Evolutionary conservation across 768 basidiomycete species (phyloP).

Genomic region (Fibroporia radiculosa): DNA sequence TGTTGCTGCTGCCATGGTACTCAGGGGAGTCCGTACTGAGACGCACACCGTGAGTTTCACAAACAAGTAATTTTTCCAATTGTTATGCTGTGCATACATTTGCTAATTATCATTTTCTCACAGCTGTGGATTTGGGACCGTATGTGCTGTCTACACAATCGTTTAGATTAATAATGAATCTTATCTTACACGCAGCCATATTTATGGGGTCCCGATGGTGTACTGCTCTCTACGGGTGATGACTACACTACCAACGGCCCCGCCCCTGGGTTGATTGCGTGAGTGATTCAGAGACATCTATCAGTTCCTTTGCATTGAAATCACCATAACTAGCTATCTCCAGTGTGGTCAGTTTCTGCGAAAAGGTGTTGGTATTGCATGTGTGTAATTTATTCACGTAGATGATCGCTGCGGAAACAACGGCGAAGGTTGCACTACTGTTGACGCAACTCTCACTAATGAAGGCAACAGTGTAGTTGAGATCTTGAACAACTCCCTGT

Average conservation of each 20-base stretch:
- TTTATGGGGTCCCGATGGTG: constrained; percentile 9
- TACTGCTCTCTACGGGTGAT: constrained; percentile 26
- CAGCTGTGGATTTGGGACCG: constrained; percentile 2
- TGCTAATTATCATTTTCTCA: neutral
- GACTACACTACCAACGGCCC: constrained; percentile 25
- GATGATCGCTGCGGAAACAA: constrained; percentile 31
- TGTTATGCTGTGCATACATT: neutral
- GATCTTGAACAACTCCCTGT: constrained; percentile 36
- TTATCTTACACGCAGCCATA: neutral
- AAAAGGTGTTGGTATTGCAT: too few species aligned
- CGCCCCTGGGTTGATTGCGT: constrained; percentile 31
- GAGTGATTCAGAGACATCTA: too few species aligned
- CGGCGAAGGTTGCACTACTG: constrained; percentile 34
- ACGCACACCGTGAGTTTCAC: constrained; percentile 32
- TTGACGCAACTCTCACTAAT: constrained; percentile 37
- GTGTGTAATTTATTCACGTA: too few species aligned
- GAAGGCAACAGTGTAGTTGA: constrained; percentile 36
- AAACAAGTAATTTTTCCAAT: constrained; percentile 27
- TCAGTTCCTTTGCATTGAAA: too few species aligned
- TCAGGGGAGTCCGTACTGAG: constrained; percentile 25
- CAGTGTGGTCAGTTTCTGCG: too few species aligned
- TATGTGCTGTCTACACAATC: neutral
- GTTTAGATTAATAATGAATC: constrained; percentile 13
- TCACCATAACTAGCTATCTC: too few species aligned
- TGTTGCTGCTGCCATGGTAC: neutral